Evolutionary conservation across 768 basidiomycete genomes (phyloP).

Genomic region (Termitomyces sp.): DNA sequence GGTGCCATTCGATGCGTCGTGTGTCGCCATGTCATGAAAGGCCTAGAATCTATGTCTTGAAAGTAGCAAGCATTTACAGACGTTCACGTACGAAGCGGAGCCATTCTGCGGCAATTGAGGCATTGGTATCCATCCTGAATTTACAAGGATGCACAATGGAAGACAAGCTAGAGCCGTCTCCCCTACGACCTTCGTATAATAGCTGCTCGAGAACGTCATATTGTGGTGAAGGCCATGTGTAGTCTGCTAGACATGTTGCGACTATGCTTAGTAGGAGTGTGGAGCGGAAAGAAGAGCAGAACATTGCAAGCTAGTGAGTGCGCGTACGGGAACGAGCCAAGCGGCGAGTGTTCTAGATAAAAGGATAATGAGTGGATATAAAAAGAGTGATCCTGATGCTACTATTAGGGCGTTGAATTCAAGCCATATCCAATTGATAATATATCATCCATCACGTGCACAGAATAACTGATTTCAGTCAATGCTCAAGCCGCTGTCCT

Average conservation of each 20-base stretch:
- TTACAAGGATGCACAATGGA: conserved; percentile 24
- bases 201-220: conserved; percentile 30
- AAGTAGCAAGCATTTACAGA: background rate
- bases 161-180: conserved; percentile 25
- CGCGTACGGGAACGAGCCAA: conserved; percentile 3
- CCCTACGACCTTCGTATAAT: conserved; percentile 28
- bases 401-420: background rate
- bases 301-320: conserved; percentile 11
- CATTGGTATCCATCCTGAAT: conserved; percentile 19
- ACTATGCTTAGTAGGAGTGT: conserved; percentile 11
- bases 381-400: background rate
- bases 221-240: conserved; percentile 29
- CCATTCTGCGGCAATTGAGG: conserved; percentile 35
- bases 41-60: conserved; percentile 22
- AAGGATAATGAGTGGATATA: background rate
- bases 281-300: conserved; percentile 15
- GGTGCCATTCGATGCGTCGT: conserved; percentile 36
- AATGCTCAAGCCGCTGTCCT: background rate
- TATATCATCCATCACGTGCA: background rate
- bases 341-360: background rate
- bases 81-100: conserved; percentile 26
- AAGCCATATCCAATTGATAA: no score
- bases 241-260: conserved; percentile 16
- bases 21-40: conserved; percentile 46
- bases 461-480: background rate